phyloP scores from a whole-genome alignment of 1,139 yeast species.

The Debaryomyces nepalensis region DNA sequence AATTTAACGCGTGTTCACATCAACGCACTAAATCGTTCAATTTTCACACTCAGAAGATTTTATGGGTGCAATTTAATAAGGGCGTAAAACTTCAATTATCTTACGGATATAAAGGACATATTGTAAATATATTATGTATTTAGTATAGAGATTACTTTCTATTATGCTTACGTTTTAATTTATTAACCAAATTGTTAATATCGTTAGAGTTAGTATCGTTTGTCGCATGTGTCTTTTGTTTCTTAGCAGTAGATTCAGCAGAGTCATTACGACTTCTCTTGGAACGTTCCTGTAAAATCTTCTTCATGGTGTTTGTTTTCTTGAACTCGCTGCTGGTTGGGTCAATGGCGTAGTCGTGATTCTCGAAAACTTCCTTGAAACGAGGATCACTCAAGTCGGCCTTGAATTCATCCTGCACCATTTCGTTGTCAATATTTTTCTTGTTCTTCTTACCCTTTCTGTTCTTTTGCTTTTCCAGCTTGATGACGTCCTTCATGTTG shows the following conservation, averaged over 20 bases:
- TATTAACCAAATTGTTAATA: slow-evolving; percentile 29
- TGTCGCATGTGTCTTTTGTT: slow-evolving; percentile 17
- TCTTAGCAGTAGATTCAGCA: slow-evolving; percentile 19
- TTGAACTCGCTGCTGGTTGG: slow-evolving; percentile 88
- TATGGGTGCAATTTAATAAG: background rate
- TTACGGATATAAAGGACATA: no score
- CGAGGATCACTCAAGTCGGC: slow-evolving; percentile 80
- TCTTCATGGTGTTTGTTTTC: slow-evolving; percentile 84
- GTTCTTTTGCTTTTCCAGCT: slow-evolving; percentile 71
- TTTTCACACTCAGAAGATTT: no score
- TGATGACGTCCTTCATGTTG: slow-evolving; percentile 76
- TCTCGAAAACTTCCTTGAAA: slow-evolving; percentile 84
- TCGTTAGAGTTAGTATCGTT: slow-evolving; percentile 15
- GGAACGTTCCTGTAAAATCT: slow-evolving; percentile 74
- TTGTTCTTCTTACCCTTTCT: slow-evolving; percentile 44
- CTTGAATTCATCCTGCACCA: slow-evolving; percentile 65
- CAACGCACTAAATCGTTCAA: slow-evolving; percentile 7
- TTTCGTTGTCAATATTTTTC: slow-evolving; percentile 46
- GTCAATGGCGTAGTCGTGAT: slow-evolving; percentile 90
- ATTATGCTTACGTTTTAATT: slow-evolving; percentile 22
- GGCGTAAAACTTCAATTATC: no score
- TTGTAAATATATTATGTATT: background rate
- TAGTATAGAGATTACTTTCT: slow-evolving; percentile 8
- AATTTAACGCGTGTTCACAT: slow-evolving; percentile 19
- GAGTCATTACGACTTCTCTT: slow-evolving; percentile 45